phyloP scores from a whole-genome alignment of 768 basidiomycete species.

The Panaeolus papilionaceus region DNA sequence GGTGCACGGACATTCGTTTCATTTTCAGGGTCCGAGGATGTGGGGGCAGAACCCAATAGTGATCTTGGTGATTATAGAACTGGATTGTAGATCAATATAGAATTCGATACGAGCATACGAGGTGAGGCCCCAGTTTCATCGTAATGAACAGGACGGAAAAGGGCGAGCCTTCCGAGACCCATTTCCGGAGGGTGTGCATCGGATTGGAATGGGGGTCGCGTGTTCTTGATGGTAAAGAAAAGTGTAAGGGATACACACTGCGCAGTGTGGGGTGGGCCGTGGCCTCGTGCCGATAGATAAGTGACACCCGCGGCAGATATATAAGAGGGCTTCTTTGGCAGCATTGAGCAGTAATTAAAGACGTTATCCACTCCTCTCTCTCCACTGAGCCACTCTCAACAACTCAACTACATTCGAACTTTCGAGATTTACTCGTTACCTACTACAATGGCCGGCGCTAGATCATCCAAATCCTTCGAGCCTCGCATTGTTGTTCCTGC shows the following conservation, averaged over 20 bases:
- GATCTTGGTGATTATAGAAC: slow-evolving; percentile 14
- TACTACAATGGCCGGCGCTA: slow-evolving; percentile 8
- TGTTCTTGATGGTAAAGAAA: slow-evolving; percentile 26
- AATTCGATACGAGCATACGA: slow-evolving; percentile 10
- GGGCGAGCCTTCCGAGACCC: slow-evolving; percentile 14
- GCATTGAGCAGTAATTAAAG: slow-evolving; percentile 12
- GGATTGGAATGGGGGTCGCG: slow-evolving; percentile 20
- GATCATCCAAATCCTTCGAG: slow-evolving; percentile 11
- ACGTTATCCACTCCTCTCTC: neutral
- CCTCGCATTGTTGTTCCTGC: slow-evolving; percentile 7
- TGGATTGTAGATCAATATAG: slow-evolving; percentile 9
- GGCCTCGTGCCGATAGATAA: slow-evolving; percentile 24
- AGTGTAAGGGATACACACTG: slow-evolving; percentile 15
- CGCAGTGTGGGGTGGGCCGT: slow-evolving; percentile 23
- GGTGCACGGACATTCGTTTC: neutral
- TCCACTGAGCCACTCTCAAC: neutral
- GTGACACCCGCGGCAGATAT: slow-evolving; percentile 13
- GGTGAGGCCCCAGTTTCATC: slow-evolving; percentile 14
- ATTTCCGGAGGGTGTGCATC: slow-evolving; percentile 13
- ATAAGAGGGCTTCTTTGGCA: slow-evolving; percentile 1
- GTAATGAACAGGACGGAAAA: slow-evolving; percentile 14
- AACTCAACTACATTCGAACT: neutral
- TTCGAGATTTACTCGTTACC: neutral
- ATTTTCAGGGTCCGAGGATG: slow-evolving; percentile 14
- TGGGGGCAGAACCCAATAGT: slow-evolving; percentile 9